These are phyloP conservation scores for Beauveria sp. DNA, from an alignment of 2,329 filamentous ascomycete genomes.

Conservation along the genomic window DNA sequence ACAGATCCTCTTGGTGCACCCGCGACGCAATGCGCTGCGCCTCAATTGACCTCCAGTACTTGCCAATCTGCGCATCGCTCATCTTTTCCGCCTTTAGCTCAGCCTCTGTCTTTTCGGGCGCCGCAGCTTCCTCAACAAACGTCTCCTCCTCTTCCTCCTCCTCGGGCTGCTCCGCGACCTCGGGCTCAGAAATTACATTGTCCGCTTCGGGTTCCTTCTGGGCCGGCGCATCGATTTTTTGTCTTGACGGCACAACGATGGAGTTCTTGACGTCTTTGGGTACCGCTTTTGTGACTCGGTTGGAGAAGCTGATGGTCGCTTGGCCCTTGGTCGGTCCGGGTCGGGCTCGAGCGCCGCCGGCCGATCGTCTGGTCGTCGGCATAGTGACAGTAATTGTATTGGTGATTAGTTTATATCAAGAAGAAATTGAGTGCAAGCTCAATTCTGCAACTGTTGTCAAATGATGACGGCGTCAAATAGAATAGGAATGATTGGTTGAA, in stretches of 20 bases:
- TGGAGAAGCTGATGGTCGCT: slow-evolving; percentile 51
- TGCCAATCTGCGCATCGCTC: slow-evolving; percentile 59
- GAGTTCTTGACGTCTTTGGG: slow-evolving; percentile 40
- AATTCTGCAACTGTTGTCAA: not conserved
- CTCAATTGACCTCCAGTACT: slow-evolving; percentile 74
- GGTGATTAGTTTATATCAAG: not conserved
- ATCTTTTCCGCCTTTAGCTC: slow-evolving; percentile 57
- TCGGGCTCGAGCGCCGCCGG: slow-evolving; percentile 29
- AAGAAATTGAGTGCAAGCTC: too few species aligned
- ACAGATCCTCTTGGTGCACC: slow-evolving; percentile 71
- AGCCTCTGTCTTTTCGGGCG: slow-evolving; percentile 37
- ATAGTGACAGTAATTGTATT: slow-evolving; percentile 22
- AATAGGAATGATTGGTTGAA: not conserved
- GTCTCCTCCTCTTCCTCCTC: slow-evolving; percentile 18
- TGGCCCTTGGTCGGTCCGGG: slow-evolving; percentile 37
- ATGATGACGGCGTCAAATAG: not conserved
- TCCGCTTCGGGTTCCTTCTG: slow-evolving; percentile 17
- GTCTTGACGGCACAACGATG: slow-evolving; percentile 26
- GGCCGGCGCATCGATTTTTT: slow-evolving; percentile 25
- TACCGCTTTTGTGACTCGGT: slow-evolving; percentile 47
- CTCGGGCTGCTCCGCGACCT: slow-evolving; percentile 17
- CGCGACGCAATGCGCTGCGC: slow-evolving; percentile 56
- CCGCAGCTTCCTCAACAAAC: slow-evolving; percentile 21
- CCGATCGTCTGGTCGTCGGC: slow-evolving; percentile 43
- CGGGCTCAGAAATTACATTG: slow-evolving; percentile 14